These are phyloP conservation scores for Coemansia sp. DNA, from an alignment of 192 early-diverging fungal genomes.

Conservation along the genomic window DNA sequence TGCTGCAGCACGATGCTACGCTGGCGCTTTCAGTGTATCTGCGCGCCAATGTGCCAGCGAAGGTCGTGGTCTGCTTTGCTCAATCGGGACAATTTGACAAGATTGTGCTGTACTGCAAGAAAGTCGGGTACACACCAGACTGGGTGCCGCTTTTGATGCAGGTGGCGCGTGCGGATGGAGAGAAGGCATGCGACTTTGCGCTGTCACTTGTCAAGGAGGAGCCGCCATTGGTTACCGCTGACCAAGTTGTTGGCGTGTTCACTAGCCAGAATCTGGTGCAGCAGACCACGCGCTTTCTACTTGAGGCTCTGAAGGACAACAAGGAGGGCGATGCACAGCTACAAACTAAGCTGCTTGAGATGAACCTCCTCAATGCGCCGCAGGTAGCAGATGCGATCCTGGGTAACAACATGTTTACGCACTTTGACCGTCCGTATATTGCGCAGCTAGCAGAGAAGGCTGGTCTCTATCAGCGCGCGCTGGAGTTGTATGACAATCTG, in stretches of 20 bases:
- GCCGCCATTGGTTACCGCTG: constrained; percentile 76
- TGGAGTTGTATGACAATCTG: constrained; percentile 96
- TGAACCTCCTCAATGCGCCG: constrained; percentile 95
- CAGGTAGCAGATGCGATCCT: constrained; percentile 99
- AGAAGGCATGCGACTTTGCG: constrained; percentile 94
- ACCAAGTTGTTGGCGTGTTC: constrained; percentile 93
- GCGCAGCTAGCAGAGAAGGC: constrained; percentile 96
- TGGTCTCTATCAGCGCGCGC: constrained; percentile 89
- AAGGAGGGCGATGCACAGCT: constrained; percentile 85
- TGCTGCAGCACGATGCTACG: constrained; percentile 86
- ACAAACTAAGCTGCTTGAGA: constrained; percentile 94
- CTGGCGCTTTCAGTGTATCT: constrained; percentile 93
- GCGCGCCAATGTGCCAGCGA: constrained; percentile 89
- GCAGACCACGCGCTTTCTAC: constrained; percentile 94
- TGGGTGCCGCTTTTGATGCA: constrained; percentile 87
- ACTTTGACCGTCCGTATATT: constrained; percentile 92
- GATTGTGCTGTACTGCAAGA: constrained; percentile 93
- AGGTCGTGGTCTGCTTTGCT: constrained; percentile 95
- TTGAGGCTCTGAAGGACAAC: constrained; percentile 95
- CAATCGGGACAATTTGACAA: constrained; percentile 95
- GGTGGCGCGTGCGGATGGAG: constrained; percentile 87
- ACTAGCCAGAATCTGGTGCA: constrained; percentile 88
- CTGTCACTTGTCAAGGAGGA: constrained; percentile 78
- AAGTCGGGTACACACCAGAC: constrained; percentile 91
- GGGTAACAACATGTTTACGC: constrained; percentile 92